Percentiles rank a stretch among this genome's conserved stretches.
These are phyloP conservation scores for Monosporozyma unispora DNA, from an alignment of 805 yeast species.

Conservation along the genomic window DNA sequence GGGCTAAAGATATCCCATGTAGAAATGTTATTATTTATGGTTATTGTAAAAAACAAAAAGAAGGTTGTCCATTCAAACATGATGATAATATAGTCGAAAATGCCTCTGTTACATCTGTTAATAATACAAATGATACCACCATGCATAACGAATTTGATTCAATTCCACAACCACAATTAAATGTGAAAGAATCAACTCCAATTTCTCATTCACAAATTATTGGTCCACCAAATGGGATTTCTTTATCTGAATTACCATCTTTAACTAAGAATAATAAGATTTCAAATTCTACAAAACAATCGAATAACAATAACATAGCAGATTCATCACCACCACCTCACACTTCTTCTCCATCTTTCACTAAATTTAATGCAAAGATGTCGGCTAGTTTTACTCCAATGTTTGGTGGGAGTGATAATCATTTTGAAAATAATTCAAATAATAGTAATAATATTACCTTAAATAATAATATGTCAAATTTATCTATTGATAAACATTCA, in stretches of 20 bases:
- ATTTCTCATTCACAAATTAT: not conserved
- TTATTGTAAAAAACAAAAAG: constrained; percentile 76
- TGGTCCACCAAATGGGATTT: not conserved
- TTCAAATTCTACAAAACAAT: too few relatives aligned
- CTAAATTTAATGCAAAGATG: constrained; percentile 44
- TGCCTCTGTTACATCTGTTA: not conserved
- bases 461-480: not conserved
- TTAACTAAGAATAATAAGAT: not conserved
- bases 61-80: constrained; percentile 79
- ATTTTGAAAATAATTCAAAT: not conserved
- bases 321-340: constrained; percentile 1
- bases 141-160: not conserved
- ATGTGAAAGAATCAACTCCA: not conserved
- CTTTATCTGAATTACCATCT: constrained; percentile 3
- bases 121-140: not conserved
- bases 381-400: constrained; percentile 35
- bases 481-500: not conserved
- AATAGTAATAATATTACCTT: not conserved
- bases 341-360: constrained; percentile 10
- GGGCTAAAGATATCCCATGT: constrained; percentile 73
- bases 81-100: constrained; percentile 28
- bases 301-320: not conserved
- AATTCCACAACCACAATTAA: not conserved
- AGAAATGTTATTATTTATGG: constrained; percentile 81
- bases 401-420: constrained; percentile 17